Evolutionary conservation across 768 basidiomycete species (phyloP), one percentile per base, ranked within the genome.

Genomic region (Crepidotus variabilis): DNA sequence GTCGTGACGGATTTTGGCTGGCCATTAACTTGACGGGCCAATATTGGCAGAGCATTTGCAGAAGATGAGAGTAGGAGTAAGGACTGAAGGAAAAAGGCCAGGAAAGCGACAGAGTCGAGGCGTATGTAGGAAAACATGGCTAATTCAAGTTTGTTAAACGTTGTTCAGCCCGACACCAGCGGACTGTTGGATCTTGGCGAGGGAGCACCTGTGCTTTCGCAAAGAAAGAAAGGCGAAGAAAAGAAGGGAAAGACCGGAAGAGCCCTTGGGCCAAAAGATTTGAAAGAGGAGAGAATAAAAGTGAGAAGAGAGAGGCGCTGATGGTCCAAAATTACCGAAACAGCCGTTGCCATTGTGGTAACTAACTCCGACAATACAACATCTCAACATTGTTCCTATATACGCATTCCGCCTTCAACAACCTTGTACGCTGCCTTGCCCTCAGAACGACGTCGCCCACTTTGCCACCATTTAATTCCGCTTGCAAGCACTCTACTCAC

Each of bases 371-470:
- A 52, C 56, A 39, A 33, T 22, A 51, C 14, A 28, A 35, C 20
- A 34, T 23, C 33, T 53, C 59, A 53, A 35, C 36, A 48, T 39
- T 48, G 34, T 43, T 20, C 6, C 28, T 50, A 73, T 58, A 43
- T 43, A 43, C 72, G 71, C 84, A 87, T 84, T 33, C 83, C 86
- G 20, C 86, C 84, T 63, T 93, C 91, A 1, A 98, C 85, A 8
- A 81, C 77, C 72, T 94, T 95, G 79, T 98, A 98, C 50, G 80
- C 71, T 7, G 55, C 58, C 68, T 93, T 93, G 4, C 87, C 88
- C 84, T 84, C 47, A 76, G 75, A 49, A 74, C 75, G 56, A 87
- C 81, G 72, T 55, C 76, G 77, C 49, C 72, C 75, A 51, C 69
- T 69, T 39, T 71, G 72, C 60, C 74, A 74, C 67, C 78, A 74